Base-by-base conservation (phyloP, 1,284 basidiomycete genomes). In the Ceratobasidium sp. region DNA sequence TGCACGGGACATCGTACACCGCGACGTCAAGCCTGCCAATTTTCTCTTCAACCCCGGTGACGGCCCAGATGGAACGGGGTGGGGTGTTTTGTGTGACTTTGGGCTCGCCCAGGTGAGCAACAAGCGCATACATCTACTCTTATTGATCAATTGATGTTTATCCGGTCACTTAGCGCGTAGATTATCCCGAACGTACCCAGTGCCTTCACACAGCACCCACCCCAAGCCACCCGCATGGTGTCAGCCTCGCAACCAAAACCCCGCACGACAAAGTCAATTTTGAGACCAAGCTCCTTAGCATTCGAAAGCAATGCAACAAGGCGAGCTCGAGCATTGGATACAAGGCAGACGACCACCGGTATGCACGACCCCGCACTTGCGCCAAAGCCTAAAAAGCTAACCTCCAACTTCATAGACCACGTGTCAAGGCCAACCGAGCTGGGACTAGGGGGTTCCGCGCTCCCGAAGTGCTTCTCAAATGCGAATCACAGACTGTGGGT, bases 11-110 rank as follows among this genome's bases (percentile, higher is more conserved):
- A 91, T 99, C 75, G 92, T 99, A 57, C 96, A 99, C 79, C 93
- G 96, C 40, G 96, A 99, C 78, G 93, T 99, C 75, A 99, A 99
- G 77, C 97, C 96, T 17, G 96, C 96, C 71, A 99, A 99, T 79
- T 99, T 99, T 77, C 84, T 99, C 35, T 99, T 93, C 78, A 93
- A 99, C 78, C 90, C 93, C 34, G 85, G 85, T 50, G 58, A 29
- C 12, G 58, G 58, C 3, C 58, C 58, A 50, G 58, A 62, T 34
- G 42, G 43, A 20, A 91, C 89, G 3, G 91, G 91, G 1, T 82
- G 89, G 5, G 96, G 97, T 10, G 93, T 92, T 0, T 81, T 99
- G 8, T 96, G 94, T 74, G 96, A 99, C 79, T 98, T 98, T 79
- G 96, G 96, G 25, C 84, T 99, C 1, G 95, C 95, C 7, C 93